A percentile compares a stretch with the other conserved stretches of the same genome.
Conservation (phyloP, 768 basidiomycete genomes). For the Naganishia vaughanmartiniae region DNA sequence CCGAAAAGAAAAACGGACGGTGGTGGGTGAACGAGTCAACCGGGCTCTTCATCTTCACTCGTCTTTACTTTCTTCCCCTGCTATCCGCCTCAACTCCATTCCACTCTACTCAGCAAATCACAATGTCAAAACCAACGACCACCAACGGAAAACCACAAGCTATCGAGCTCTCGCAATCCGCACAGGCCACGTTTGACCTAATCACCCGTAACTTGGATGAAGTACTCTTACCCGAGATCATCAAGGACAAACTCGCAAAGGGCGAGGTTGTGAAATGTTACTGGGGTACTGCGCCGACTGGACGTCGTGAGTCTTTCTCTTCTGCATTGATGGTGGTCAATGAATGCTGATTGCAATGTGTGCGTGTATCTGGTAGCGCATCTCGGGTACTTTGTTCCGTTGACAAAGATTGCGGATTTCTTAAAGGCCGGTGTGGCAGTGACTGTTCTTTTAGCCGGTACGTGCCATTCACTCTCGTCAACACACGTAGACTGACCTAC, state of each 20-base stretch:
- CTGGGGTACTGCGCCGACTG: constrained; percentile 94
- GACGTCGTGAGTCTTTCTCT: constrained; percentile 69
- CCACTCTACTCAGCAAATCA: not conserved
- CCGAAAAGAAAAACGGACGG: not conserved
- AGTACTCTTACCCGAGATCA: constrained; percentile 76
- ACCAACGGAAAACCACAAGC: constrained; percentile 15
- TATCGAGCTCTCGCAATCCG: constrained; percentile 41
- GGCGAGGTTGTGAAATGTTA: constrained; percentile 77
- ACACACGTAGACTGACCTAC: constrained; percentile 59
- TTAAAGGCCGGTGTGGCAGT: constrained; percentile 72
- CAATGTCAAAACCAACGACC: not conserved
- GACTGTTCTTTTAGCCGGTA: constrained; percentile 25
- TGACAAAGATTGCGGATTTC: constrained; percentile 95
- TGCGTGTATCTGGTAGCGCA: constrained; percentile 80
- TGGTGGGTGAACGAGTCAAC: constrained; percentile 5
- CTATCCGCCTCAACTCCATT: not conserved
- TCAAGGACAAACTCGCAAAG: constrained; percentile 75
- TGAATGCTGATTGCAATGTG: no score
- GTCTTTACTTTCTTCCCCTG: not conserved
- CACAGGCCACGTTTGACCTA: constrained; percentile 62
- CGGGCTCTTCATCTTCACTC: not conserved
- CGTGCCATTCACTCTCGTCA: constrained; percentile 5
- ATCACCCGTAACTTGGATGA: constrained; percentile 85
- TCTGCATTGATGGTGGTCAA: no score
- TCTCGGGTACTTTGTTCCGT: constrained; percentile 91